Conservation (phyloP, 257 asterid genomes). For the Cinchona pubescens region DNA sequence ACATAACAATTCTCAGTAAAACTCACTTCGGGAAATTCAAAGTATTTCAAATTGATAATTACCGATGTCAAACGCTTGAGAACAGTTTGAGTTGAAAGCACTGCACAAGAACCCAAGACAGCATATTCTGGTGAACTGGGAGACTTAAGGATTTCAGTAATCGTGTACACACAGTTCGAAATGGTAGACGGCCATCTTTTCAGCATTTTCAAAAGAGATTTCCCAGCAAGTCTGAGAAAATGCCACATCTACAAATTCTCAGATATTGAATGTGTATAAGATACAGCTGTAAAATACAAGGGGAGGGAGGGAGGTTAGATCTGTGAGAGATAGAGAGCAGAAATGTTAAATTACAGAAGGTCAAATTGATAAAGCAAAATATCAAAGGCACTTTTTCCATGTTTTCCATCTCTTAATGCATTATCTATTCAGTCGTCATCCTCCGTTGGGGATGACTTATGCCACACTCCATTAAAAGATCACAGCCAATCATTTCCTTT, state of each 20-base stretch:
- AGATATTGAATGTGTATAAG: background rate
- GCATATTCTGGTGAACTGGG: constrained; percentile 76
- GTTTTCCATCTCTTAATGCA: background rate
- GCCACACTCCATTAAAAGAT: background rate
- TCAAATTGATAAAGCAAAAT: background rate
- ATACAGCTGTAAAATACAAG: background rate
- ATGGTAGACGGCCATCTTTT: constrained; percentile 97
- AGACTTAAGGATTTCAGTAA: constrained; percentile 63
- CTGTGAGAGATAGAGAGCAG: background rate
- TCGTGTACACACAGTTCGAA: constrained; percentile 67
- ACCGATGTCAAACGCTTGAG: constrained; percentile 91
- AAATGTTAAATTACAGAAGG: background rate
- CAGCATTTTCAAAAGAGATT: constrained; percentile 76
- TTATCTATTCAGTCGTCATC: background rate
- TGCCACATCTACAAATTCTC: constrained; percentile 16
- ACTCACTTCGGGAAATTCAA: constrained; percentile 18
- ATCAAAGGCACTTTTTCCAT: background rate
- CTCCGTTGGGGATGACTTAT: background rate
- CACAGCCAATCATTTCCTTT: background rate
- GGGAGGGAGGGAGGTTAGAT: background rate
- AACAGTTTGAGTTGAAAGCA: constrained; percentile 85
- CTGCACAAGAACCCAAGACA: constrained; percentile 94
- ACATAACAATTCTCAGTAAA: constrained; percentile 29
- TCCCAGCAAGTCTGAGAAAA: constrained; percentile 68
- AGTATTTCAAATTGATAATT: constrained; percentile 19